A percentile compares a stretch with the other conserved stretches of the same genome.
phyloP scores from a whole-genome alignment of 306 rosid species.

The Quercus suber region DNA sequence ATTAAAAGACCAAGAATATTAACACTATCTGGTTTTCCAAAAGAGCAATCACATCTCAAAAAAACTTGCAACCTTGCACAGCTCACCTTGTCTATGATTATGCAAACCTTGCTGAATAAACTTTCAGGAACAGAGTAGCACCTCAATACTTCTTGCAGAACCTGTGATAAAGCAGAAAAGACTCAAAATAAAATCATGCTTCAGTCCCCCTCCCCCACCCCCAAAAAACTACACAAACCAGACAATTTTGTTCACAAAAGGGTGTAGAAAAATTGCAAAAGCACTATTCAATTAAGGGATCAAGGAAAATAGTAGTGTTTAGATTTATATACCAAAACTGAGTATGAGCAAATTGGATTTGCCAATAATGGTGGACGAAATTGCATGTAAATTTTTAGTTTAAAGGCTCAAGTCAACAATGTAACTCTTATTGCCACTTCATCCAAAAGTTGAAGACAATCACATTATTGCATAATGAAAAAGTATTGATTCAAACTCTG shows the following conservation, averaged over 20 bases:
- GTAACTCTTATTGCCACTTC: background rate
- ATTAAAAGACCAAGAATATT: background rate
- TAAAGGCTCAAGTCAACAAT: background rate
- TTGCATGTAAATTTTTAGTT: conserved; percentile 3
- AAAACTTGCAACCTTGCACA: conserved; percentile 13
- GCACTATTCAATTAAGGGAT: background rate
- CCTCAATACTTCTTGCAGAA: conserved; percentile 80
- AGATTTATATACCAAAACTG: conserved; percentile 2
- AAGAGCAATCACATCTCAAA: background rate
- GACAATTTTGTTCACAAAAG: background rate
- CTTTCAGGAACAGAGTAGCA: conserved; percentile 64
- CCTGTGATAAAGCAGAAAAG: conserved; percentile 41
- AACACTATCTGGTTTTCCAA: background rate
- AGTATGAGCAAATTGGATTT: conserved; percentile 1
- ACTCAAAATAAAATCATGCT: background rate
- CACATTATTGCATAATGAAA: conserved; percentile 6
- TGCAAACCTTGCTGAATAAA: conserved; percentile 87
- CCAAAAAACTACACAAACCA: background rate
- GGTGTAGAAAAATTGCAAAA: background rate
- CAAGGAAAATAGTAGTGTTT: background rate
- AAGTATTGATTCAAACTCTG: background rate
- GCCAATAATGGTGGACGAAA: conserved; percentile 4
- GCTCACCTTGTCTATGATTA: conserved; percentile 95
- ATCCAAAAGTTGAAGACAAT: conserved; percentile 5
- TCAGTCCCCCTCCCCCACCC: background rate